These are phyloP conservation scores for Physcia stellaris DNA, from an alignment of 495 filamentous ascomycete genomes.

Conservation along the genomic window DNA sequence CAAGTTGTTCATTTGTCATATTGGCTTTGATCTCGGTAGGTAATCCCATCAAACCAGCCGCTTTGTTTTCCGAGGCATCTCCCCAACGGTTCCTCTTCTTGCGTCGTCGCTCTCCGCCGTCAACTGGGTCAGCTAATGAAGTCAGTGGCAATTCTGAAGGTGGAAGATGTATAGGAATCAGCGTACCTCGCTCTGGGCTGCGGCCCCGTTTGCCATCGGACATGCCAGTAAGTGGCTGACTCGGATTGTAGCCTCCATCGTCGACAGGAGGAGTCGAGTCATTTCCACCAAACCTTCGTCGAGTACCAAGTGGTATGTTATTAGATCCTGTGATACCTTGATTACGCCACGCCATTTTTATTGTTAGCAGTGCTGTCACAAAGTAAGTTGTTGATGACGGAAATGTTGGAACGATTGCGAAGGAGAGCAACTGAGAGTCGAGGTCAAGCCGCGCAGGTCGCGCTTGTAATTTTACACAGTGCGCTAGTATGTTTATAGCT, in stretches of 20 bases:
- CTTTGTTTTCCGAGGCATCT: constrained; percentile 91
- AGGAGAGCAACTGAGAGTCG: too few species aligned
- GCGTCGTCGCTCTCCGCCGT: constrained; percentile 65
- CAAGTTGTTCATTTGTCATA: constrained; percentile 95
- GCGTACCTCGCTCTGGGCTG: constrained; percentile 53
- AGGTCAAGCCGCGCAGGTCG: too few species aligned
- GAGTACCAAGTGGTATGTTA: constrained; percentile 84
- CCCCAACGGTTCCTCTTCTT: constrained; percentile 99
- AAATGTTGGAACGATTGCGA: too few species aligned
- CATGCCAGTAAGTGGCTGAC: constrained; percentile 31
- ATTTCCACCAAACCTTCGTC: constrained; percentile 70
- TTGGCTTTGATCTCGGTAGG: constrained; percentile 89
- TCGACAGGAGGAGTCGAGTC: constrained; percentile 28
- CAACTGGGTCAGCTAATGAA: constrained; percentile 33
- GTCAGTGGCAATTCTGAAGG: constrained; percentile 8
- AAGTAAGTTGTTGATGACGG: too few species aligned
- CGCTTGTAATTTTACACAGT: too few species aligned
- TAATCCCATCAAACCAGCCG: constrained; percentile 92
- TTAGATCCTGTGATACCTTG: constrained; percentile 98
- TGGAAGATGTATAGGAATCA: neutral
- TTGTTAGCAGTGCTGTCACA: too few species aligned
- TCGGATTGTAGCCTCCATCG: constrained; percentile 46
- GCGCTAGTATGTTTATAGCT: too few species aligned
- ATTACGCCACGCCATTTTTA: constrained; percentile 86
- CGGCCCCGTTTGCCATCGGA: constrained; percentile 55